Percentiles rank a stretch among this genome's conserved stretches.
Evolutionary conservation across 768 basidiomycete genomes (phyloP).

Genomic region (Suillus weaverae): DNA sequence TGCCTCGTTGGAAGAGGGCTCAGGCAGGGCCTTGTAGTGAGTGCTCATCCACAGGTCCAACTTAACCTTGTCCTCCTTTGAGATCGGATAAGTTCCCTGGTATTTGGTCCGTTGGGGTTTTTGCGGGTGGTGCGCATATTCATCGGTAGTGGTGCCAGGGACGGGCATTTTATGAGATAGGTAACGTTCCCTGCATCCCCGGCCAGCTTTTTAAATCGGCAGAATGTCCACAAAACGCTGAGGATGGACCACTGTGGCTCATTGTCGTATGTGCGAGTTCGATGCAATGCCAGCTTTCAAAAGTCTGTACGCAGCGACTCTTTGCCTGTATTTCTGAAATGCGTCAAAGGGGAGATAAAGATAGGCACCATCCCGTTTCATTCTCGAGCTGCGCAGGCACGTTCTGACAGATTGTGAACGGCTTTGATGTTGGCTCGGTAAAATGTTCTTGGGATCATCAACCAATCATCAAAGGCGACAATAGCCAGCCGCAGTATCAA

Average conservation of each 20-base stretch:
- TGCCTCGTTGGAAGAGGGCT: conserved; percentile 16
- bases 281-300: not conserved
- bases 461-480: not conserved
- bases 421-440: not conserved
- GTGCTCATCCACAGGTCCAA: not conserved
- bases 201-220: not conserved
- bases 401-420: not conserved
- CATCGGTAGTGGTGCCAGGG: not conserved
- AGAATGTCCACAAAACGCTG: not conserved
- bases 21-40: not conserved
- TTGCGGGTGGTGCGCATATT: not conserved
- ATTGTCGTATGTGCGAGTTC: not conserved
- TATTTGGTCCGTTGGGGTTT: not conserved
- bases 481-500: conserved; percentile 1
- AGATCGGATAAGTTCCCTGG: conserved; percentile 1
- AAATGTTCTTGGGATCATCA: not conserved
- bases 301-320: too few species aligned
- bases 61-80: not conserved
- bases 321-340: not conserved
- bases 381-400: not conserved
- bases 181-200: not conserved
- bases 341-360: not conserved
- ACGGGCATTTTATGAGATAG: not conserved
- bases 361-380: not conserved
- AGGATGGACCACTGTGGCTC: not conserved